phyloP scores from a whole-genome alignment of 139 green algal species.

The Trebouxia sp. region DNA sequence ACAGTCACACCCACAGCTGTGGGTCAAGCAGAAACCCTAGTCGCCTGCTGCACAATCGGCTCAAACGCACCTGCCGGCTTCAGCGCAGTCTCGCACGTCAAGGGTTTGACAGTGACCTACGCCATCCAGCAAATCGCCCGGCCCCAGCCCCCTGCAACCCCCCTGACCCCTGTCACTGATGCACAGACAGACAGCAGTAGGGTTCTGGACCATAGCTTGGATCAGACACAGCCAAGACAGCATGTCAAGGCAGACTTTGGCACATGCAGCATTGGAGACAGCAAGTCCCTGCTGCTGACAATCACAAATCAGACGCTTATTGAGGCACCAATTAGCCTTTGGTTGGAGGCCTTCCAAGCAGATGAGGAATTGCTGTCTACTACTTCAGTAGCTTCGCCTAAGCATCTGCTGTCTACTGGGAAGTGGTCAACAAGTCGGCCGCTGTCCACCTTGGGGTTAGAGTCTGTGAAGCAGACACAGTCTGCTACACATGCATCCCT shows the following conservation, averaged over 20 bases:
- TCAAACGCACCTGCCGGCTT: background rate
- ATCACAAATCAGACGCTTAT: background rate
- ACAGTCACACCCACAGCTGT: background rate
- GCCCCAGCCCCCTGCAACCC: background rate
- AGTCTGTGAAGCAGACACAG: too few species aligned
- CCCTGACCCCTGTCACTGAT: background rate
- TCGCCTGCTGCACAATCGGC: constrained; percentile 5
- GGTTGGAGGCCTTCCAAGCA: constrained; percentile 10
- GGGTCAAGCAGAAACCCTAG: background rate
- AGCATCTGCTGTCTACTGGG: too few species aligned
- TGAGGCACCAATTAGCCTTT: background rate
- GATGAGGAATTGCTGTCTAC: background rate
- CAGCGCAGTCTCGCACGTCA: constrained; percentile 18
- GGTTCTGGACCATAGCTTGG: background rate
- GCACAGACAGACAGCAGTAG: background rate
- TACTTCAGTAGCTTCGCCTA: background rate
- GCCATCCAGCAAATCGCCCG: background rate
- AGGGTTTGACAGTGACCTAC: background rate
- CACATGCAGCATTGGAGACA: background rate
- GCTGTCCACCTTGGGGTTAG: too few species aligned
- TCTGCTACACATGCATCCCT: too few species aligned
- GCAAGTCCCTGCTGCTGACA: background rate
- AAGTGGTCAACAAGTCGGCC: too few species aligned
- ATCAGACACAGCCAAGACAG: background rate
- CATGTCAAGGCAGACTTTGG: background rate